phyloP scores from a whole-genome alignment of 2,329 filamentous ascomycete species.

The Beauveria pseudobassiana region DNA sequence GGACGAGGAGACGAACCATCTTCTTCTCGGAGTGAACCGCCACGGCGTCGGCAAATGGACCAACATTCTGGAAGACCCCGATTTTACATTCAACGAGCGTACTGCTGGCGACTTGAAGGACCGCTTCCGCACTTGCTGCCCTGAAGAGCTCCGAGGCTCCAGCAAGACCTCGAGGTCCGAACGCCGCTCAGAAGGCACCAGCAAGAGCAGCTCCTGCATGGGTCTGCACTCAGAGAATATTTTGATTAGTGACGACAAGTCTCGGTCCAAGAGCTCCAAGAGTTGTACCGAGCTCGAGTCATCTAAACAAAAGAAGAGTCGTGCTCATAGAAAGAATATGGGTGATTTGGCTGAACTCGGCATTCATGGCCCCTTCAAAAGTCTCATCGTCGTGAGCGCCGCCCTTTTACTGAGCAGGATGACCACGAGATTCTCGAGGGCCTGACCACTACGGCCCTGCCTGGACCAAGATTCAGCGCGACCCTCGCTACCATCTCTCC shows the following conservation, averaged over 20 bases:
- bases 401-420: slow-evolving; percentile 55
- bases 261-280: slow-evolving; percentile 21
- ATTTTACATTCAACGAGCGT: slow-evolving; percentile 53
- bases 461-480: slow-evolving; percentile 59
- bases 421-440: slow-evolving; percentile 56
- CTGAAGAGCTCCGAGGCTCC: slow-evolving; percentile 47
- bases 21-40: slow-evolving; percentile 53
- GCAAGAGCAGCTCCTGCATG: slow-evolving; percentile 30
- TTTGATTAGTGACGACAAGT: slow-evolving; percentile 38
- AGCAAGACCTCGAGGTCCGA: slow-evolving; percentile 23
- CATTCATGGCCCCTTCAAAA: slow-evolving; percentile 57
- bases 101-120: slow-evolving; percentile 59
- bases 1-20: slow-evolving; percentile 55
- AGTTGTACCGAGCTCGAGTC: slow-evolving; percentile 25
- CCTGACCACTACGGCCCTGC: slow-evolving; percentile 52
- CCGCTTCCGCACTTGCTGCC: slow-evolving; percentile 59
- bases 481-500: slow-evolving; percentile 49
- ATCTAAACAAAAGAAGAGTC: slow-evolving; percentile 40
- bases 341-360: slow-evolving; percentile 50
- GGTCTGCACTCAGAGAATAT: slow-evolving; percentile 49
- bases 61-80: slow-evolving; percentile 52
- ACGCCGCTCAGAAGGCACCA: slow-evolving; percentile 18
- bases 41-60: slow-evolving; percentile 61
- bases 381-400: slow-evolving; percentile 51
- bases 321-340: slow-evolving; percentile 47